Conservation (phyloP, 495 filamentous ascomycete genomes). For the Hypoxylon fuscum region DNA sequence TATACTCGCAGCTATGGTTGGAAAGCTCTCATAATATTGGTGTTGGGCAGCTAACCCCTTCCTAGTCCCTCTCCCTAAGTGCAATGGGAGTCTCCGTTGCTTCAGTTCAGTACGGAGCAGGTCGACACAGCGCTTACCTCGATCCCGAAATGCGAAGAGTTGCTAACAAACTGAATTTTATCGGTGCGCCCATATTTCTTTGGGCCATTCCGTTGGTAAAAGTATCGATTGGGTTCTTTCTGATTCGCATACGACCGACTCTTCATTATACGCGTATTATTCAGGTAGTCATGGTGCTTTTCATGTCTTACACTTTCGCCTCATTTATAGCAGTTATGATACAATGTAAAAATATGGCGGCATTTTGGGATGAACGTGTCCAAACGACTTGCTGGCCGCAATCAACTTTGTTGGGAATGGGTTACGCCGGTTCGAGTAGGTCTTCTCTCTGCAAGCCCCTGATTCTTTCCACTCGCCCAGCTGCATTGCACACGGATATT, state of each 20-base stretch:
- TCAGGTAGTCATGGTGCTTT: constrained; percentile 45
- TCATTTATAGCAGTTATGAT: constrained; percentile 47
- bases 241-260: constrained; percentile 51
- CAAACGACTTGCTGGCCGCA: constrained; percentile 48
- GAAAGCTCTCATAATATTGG: background rate
- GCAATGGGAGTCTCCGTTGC: constrained; percentile 48
- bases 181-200: constrained; percentile 53
- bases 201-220: constrained; percentile 56
- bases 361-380: constrained; percentile 50
- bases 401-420: constrained; percentile 43
- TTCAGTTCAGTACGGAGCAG: constrained; percentile 52
- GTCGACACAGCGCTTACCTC: constrained; percentile 49
- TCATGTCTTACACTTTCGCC: constrained; percentile 50
- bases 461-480: background rate
- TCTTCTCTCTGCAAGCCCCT: background rate
- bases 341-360: constrained; percentile 41
- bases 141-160: constrained; percentile 30
- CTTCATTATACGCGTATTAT: constrained; percentile 50
- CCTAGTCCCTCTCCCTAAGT: constrained; percentile 36
- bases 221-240: constrained; percentile 56
- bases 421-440: constrained; percentile 49
- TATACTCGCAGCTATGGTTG: constrained; percentile 54
- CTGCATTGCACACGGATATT: too few relatives aligned
- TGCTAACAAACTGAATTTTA: constrained; percentile 55
- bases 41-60: constrained; percentile 2